phyloP scores from a whole-genome alignment of 805 yeast genomes.

The Hanseniaspora vineae region DNA sequence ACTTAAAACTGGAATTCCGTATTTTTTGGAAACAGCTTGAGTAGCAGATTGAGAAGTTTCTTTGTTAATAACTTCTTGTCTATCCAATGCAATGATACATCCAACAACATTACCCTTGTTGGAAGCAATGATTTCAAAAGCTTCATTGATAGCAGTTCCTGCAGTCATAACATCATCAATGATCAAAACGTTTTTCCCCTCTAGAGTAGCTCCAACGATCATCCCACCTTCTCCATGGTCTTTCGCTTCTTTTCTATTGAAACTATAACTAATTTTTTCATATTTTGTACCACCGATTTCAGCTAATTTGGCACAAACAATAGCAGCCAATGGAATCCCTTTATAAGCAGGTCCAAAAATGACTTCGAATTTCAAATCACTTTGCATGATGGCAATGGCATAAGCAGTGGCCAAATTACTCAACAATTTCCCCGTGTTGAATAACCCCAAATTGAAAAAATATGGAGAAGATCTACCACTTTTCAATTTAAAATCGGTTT shows the following conservation, averaged over 20 bases:
- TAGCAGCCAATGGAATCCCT: constrained; percentile 91
- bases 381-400: constrained; percentile 73
- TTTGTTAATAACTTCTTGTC: constrained; percentile 80
- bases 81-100: constrained; percentile 80
- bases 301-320: constrained; percentile 82
- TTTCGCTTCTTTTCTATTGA: constrained; percentile 91
- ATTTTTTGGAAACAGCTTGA: constrained; percentile 57
- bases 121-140: constrained; percentile 58
- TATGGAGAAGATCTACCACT: constrained; percentile 93
- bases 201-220: constrained; percentile 73
- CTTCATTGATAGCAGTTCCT: constrained; percentile 95
- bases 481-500: constrained; percentile 75
- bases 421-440: constrained; percentile 66
- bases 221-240: constrained; percentile 98
- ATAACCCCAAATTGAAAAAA: constrained; percentile 87
- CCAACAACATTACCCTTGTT: constrained; percentile 72
- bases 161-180: constrained; percentile 98
- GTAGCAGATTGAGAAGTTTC: constrained; percentile 54
- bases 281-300: constrained; percentile 79
- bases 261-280: constrained; percentile 69
- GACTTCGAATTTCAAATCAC: constrained; percentile 77
- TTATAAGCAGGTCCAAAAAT: constrained; percentile 97
- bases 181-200: constrained; percentile 62
- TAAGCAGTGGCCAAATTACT: constrained; percentile 78
- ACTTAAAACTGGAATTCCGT: constrained; percentile 70